Evolutionary conservation across 2,329 filamentous ascomycete species (phyloP), one percentile per base, ranked within the genome.

Genomic region (Aspergillus sp.): DNA sequence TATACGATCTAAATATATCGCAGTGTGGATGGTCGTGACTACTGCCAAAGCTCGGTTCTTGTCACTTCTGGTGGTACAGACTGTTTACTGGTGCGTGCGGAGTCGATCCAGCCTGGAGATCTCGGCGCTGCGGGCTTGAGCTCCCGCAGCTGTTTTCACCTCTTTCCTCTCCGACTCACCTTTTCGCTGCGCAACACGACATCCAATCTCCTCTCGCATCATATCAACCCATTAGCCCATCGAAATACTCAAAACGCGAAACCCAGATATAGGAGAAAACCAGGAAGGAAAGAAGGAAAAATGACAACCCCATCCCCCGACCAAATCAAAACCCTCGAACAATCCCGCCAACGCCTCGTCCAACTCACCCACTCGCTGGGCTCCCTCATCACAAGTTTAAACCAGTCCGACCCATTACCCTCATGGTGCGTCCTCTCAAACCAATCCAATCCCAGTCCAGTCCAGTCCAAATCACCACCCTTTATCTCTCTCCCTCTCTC

Each of bases 321-420:
- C 47, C 77, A 81, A 54, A 70, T 80, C 42, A 89, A 88, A 74
- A 81, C 84, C 41, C 82, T 93, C 24, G 89, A 93, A 68, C 83
- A 88, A 73, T 86, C 86, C 27, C 84, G 89, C 41, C 84, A 87
- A 67, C 83, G 87, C 27, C 80, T 92, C 20, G 81, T 81, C 46
- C 87, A 90, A 68, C 82, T 93, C 22, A 85, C 86, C 4, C 87
- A 83, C 71, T 90, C 84, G 65, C 83, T 93, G 19, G 81, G 77
- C 57, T 88, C 86, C 41, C 77, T 92, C 20, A 83, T 84, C 64
- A 75, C 79, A 62, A 83, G 86, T 66, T 78, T 91, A 40, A 72
- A 84, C 40, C 81, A 82, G 59, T 85, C 82, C 70, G 84, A 88
- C 54, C 87, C 86, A 22, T 79, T 92, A 5, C 89, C 89, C 24